Evolutionary conservation across 176 grass and related monocot species (phyloP), one percentile per base, ranked within the genome.

Genomic region (Melocanna baccifera): DNA sequence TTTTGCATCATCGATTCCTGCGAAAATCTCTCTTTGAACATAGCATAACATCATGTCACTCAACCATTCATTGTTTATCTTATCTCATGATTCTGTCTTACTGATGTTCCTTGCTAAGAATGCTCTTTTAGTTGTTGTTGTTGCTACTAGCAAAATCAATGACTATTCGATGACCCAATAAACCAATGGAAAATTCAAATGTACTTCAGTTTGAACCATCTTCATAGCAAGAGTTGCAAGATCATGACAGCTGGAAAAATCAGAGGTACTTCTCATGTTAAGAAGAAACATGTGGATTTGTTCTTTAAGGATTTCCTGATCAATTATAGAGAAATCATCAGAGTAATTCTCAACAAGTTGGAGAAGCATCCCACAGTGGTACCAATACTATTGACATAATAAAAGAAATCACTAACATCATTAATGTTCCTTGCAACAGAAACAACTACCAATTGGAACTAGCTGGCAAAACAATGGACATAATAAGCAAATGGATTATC

Each of bases 401-500:
- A 39, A 6, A 76, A 76, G 73, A 57, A 56, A 58, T 57, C 19
- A 2, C 18, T 19, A 76, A 55, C 18, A 76, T 11, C 18, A n/a
- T 34, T 56, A 76, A 36, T 76, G 73, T 11, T 36, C 51, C 1
- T 57, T 23, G 73, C 29, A 57, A 58, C 3, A 12, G 30, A 55
- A 53, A 76, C 73, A 13, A 76, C 22, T 10, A 23, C 34, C 1
- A 37, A 76, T 34, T 59, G 4, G 12, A 76, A 76, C 34, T 40
- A 12, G 34, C 42, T 57, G 74, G 36, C 34, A 26, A 76, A 76
- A 76, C 19, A 76, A 1, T 59, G 53, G 22, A 76, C 15, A 59
- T 76, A 59, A 76, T 15, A 23, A 55, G 22, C 53, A 76, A 40
- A 57, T 58, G 52, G 34, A 76, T 41, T 76, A 58, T 76, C 52